phyloP scores from a whole-genome alignment of 139 green algal genomes.

The Chlorella sp. region DNA sequence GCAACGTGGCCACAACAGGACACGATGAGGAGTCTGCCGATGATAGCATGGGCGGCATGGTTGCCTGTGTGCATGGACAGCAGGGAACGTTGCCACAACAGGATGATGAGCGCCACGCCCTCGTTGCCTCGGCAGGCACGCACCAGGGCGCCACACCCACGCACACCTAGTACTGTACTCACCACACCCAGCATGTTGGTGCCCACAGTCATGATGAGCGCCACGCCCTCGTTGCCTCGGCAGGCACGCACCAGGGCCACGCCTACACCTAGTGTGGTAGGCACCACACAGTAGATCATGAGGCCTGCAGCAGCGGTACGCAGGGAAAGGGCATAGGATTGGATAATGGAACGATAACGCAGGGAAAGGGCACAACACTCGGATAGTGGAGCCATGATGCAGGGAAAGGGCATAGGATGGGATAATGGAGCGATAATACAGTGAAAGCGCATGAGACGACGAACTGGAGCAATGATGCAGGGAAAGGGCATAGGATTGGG shows the following conservation, averaged over 20 bases:
- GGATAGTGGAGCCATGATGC: too few relatives aligned
- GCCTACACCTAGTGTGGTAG: constrained; percentile 73
- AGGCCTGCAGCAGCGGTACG: constrained; percentile 39
- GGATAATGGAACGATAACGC: too few relatives aligned
- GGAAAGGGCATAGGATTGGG: too few relatives aligned
- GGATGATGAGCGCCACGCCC: too few relatives aligned
- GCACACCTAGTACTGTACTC: background rate
- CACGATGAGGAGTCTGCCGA: too few relatives aligned
- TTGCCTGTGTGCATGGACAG: too few relatives aligned
- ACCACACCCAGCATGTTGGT: constrained; percentile 54
- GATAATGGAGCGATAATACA: too few relatives aligned
- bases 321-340: background rate
- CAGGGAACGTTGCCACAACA: background rate
- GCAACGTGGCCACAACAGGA: too few relatives aligned
- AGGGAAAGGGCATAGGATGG: too few relatives aligned
- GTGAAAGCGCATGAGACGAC: too few relatives aligned
- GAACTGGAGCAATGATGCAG: too few relatives aligned
- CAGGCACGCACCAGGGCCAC: constrained; percentile 44
- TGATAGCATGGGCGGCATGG: constrained; percentile 53
- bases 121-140: background rate
- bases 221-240: constrained; percentile 51
- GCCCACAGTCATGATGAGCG: constrained; percentile 65
- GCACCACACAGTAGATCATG: constrained; percentile 66
- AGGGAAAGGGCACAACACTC: too few relatives aligned
- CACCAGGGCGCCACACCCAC: constrained; percentile 30